Evolutionary conservation across 1,284 basidiomycete species (phyloP).

Genomic region (Singerocomus inundabilis): DNA sequence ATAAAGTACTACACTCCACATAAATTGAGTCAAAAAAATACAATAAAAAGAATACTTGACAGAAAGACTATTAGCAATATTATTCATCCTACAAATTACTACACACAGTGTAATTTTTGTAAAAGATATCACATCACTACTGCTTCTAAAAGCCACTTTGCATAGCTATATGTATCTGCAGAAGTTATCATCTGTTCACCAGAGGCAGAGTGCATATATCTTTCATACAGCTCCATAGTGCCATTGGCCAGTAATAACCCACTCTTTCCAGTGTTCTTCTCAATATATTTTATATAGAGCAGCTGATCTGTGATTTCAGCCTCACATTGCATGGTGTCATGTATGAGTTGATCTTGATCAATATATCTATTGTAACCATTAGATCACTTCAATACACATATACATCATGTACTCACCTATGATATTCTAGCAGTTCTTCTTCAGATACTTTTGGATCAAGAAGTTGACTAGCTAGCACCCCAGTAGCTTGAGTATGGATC

Average conservation of each 20-base stretch:
- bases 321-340: constrained; percentile 50
- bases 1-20: too few species aligned
- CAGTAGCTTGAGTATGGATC: constrained; percentile 57
- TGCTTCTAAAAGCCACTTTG: constrained; percentile 23
- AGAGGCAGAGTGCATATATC: constrained; percentile 21
- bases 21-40: too few species aligned
- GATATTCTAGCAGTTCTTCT: constrained; percentile 75
- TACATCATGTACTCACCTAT: constrained; percentile 49
- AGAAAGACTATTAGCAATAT: too few species aligned
- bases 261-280: constrained; percentile 32
- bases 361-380: constrained; percentile 52
- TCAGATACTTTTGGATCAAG: constrained; percentile 67
- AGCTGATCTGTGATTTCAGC: constrained; percentile 55
- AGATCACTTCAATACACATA: not conserved
- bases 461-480: constrained; percentile 58
- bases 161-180: constrained; percentile 21
- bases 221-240: constrained; percentile 20
- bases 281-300: constrained; percentile 54
- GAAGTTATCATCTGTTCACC: constrained; percentile 2
- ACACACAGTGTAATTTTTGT: not conserved
- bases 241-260: constrained; percentile 16
- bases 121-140: constrained; percentile 1
- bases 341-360: constrained; percentile 65
- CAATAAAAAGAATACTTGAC: too few species aligned
- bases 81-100: too few species aligned